phyloP scores from a whole-genome alignment of 2,329 filamentous ascomycete genomes.

The Penicillium sp. region DNA sequence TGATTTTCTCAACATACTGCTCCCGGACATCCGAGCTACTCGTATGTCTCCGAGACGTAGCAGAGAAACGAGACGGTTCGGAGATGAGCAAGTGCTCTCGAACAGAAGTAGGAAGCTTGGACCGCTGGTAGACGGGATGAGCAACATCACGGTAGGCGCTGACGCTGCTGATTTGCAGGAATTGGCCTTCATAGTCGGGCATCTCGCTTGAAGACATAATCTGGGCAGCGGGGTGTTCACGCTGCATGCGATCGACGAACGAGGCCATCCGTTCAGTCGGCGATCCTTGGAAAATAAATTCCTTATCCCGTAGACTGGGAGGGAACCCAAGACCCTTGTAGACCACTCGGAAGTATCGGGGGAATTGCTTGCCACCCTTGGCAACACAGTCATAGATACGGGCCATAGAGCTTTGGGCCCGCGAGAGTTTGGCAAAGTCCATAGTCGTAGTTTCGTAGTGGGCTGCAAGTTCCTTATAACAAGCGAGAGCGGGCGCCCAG shows the following conservation, averaged over 20 bases:
- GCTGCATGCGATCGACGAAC: conserved; percentile 89
- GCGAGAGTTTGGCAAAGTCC: conserved; percentile 87
- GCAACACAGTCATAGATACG: conserved; percentile 85
- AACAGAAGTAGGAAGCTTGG: conserved; percentile 76
- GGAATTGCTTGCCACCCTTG: conserved; percentile 72
- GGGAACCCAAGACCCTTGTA: conserved; percentile 91
- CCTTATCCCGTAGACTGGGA: conserved; percentile 74
- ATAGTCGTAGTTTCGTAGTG: conserved; percentile 89
- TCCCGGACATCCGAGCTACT: conserved; percentile 64
- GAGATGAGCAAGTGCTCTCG: conserved; percentile 82
- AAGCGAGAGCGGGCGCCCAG: conserved; percentile 82
- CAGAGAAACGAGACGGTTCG: conserved; percentile 73
- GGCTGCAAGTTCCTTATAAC: conserved; percentile 84
- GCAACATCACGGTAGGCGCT: conserved; percentile 76
- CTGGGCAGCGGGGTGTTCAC: conserved; percentile 81
- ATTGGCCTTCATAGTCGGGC: conserved; percentile 87
- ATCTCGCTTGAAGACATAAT: conserved; percentile 68
- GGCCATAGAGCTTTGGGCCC: conserved; percentile 85
- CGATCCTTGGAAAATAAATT: conserved; percentile 85
- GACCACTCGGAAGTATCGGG: conserved; percentile 86
- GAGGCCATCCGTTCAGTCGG: conserved; percentile 71
- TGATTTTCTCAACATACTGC: conserved; percentile 76
- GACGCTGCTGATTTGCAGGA: conserved; percentile 75
- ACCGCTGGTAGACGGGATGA: conserved; percentile 82
- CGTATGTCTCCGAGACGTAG: conserved; percentile 69